Percentiles rank a stretch among this genome's conserved stretches.
Evolutionary conservation across 2,329 filamentous ascomycete genomes (phyloP).

Genomic region (Daldinia sp.): DNA sequence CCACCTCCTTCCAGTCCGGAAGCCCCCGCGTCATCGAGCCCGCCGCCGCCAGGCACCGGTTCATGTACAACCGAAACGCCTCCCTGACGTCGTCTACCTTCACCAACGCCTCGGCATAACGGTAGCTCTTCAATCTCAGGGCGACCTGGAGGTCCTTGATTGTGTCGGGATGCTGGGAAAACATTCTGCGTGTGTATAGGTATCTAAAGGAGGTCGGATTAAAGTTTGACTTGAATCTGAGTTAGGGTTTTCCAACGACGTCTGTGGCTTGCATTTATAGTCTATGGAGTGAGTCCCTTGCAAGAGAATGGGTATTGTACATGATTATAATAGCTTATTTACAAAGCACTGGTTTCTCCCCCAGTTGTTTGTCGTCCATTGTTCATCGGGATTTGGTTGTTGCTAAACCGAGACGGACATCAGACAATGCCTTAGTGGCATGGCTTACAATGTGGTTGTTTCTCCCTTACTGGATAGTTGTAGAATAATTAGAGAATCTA

Average conservation of each 20-base stretch:
- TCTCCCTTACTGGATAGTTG: not conserved
- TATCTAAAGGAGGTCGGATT: not conserved
- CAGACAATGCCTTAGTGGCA: not conserved
- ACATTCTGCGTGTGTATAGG: not conserved
- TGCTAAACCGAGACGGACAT: not conserved
- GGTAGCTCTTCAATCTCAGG: conserved; percentile 15
- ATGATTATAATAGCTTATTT: not conserved
- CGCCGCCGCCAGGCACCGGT: conserved; percentile 29
- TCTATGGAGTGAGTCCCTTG: not conserved
- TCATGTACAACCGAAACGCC: conserved; percentile 29
- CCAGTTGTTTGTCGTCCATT: not conserved
- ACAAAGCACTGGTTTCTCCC: not conserved
- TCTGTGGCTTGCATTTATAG: not conserved
- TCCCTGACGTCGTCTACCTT: conserved; percentile 19
- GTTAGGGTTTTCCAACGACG: not conserved
- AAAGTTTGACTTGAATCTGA: not conserved
- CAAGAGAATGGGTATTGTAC: not conserved
- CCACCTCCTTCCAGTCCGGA: conserved; percentile 29
- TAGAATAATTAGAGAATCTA: not conserved
- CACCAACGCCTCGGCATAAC: conserved; percentile 20
- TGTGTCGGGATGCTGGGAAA: conserved; percentile 20
- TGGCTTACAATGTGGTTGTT: not conserved
- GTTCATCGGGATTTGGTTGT: not conserved
- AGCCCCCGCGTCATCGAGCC: conserved; percentile 3
- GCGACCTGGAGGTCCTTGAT: conserved; percentile 22